Conservation (phyloP, 495 filamentous ascomycete genomes). For the Penicillium taxi region DNA sequence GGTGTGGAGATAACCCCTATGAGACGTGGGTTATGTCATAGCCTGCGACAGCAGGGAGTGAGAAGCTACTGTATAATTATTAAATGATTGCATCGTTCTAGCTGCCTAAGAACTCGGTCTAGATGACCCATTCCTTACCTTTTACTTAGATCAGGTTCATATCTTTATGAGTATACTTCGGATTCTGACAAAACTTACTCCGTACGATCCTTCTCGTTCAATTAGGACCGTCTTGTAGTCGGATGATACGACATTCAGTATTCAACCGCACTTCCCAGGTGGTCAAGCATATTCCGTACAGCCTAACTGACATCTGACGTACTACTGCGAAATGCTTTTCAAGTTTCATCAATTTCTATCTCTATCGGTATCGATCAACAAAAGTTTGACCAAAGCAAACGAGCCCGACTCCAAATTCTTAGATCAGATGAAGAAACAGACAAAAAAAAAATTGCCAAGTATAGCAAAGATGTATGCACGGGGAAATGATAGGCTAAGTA, state of each 20-base stretch:
- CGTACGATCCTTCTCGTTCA: too few relatives aligned
- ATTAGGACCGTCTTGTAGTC: too few relatives aligned
- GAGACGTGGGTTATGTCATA: slow-evolving; percentile 25
- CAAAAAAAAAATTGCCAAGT: slow-evolving; percentile 15
- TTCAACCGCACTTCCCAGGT: too few relatives aligned
- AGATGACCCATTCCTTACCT: too few relatives aligned
- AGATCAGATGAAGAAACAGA: slow-evolving; percentile 8
- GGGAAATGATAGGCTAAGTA: slow-evolving; percentile 11
- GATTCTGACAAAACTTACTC: too few relatives aligned
- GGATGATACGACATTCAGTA: too few relatives aligned
- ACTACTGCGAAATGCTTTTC: background rate
- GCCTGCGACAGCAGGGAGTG: background rate
- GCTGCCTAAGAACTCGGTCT: too few relatives aligned
- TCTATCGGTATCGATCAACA: slow-evolving; percentile 16
- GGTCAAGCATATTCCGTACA: too few relatives aligned
- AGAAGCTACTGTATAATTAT: background rate
- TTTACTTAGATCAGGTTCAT: too few relatives aligned
- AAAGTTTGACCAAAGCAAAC: slow-evolving; percentile 11
- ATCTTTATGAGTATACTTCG: too few relatives aligned
- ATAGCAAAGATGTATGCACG: slow-evolving; percentile 13
- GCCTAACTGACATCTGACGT: too few relatives aligned
- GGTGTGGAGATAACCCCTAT: slow-evolving; percentile 53
- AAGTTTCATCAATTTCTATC: slow-evolving; percentile 20
- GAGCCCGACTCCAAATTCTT: slow-evolving; percentile 10
- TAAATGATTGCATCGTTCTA: too few relatives aligned